Conservation (phyloP, 805 yeast species). For the Yarrowia hollandica region DNA sequence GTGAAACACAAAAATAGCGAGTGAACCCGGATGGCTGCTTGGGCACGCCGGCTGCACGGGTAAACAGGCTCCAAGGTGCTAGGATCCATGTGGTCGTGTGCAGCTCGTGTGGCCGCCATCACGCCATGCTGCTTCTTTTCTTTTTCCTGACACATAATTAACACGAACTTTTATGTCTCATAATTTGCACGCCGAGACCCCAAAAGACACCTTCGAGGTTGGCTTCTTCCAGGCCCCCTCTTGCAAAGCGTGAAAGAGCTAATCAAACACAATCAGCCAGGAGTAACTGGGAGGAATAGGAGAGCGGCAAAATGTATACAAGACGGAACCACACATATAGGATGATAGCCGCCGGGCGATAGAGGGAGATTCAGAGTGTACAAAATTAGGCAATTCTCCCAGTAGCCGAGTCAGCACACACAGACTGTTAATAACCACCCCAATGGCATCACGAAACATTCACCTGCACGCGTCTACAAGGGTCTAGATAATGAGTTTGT, state of each 20-base stretch:
- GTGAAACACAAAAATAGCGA: not conserved
- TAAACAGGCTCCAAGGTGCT: not conserved
- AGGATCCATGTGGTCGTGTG: not conserved
- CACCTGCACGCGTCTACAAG: conserved; percentile 24
- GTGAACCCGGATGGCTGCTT: conserved; percentile 4
- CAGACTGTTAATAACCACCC: too few species aligned
- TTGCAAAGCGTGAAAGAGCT: not conserved
- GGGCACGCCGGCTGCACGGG: not conserved
- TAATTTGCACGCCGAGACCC: too few species aligned
- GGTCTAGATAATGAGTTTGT: not conserved
- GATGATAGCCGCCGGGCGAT: too few species aligned
- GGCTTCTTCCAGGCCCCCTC: too few species aligned
- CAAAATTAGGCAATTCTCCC: too few species aligned
- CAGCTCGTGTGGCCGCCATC: too few species aligned
- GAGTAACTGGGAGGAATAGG: not conserved
- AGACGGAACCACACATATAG: not conserved
- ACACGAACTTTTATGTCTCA: conserved; percentile 1
- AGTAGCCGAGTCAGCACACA: too few species aligned
- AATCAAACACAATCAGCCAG: not conserved
- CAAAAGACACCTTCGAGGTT: too few species aligned
- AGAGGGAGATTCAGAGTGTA: too few species aligned
- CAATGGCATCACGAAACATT: conserved; percentile 2
- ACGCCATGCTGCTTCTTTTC: not conserved
- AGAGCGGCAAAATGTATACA: not conserved
- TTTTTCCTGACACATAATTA: not conserved